Evolutionary conservation across 2,329 filamentous ascomycete genomes (phyloP).

Genomic region (Botryotinia globosa): DNA sequence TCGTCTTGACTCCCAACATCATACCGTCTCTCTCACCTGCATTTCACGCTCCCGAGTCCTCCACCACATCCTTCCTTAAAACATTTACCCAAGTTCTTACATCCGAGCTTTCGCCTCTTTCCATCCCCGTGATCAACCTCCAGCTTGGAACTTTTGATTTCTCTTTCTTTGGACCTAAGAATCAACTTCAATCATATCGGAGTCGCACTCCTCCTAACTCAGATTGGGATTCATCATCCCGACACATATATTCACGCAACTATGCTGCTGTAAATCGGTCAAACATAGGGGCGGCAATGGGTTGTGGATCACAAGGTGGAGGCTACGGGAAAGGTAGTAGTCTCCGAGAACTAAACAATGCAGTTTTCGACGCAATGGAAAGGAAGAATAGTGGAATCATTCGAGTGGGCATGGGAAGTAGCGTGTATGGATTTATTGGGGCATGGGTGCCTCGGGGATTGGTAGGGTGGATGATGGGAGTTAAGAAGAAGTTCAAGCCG

Average conservation of each 20-base stretch:
- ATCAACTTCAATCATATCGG: constrained; percentile 38
- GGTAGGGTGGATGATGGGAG: constrained; percentile 92
- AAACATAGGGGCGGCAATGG: constrained; percentile 13
- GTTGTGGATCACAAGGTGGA: constrained; percentile 47
- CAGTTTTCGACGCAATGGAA: constrained; percentile 86
- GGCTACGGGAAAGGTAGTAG: constrained; percentile 49
- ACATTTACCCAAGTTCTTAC: constrained; percentile 80
- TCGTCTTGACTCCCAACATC: constrained; percentile 77
- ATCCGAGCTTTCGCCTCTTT: constrained; percentile 72
- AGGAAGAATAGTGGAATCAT: constrained; percentile 52
- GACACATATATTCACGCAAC: constrained; percentile 61
- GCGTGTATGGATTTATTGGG: constrained; percentile 82
- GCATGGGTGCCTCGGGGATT: constrained; percentile 72
- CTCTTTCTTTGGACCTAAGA: constrained; percentile 57
- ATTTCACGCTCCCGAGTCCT: constrained; percentile 81
- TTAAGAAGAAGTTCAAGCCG: constrained; percentile 54
- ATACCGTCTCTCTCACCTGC: constrained; percentile 76
- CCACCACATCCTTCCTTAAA: constrained; percentile 80
- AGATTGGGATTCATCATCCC: constrained; percentile 59
- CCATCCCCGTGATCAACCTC: constrained; percentile 79
- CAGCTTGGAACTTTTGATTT: constrained; percentile 91
- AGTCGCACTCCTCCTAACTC: constrained; percentile 38
- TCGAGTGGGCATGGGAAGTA: constrained; percentile 79
- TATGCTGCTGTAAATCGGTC: constrained; percentile 53
- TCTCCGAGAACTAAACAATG: constrained; percentile 75